Base-by-base conservation (phyloP, 805 yeast species). In the Candida ficus region DNA sequence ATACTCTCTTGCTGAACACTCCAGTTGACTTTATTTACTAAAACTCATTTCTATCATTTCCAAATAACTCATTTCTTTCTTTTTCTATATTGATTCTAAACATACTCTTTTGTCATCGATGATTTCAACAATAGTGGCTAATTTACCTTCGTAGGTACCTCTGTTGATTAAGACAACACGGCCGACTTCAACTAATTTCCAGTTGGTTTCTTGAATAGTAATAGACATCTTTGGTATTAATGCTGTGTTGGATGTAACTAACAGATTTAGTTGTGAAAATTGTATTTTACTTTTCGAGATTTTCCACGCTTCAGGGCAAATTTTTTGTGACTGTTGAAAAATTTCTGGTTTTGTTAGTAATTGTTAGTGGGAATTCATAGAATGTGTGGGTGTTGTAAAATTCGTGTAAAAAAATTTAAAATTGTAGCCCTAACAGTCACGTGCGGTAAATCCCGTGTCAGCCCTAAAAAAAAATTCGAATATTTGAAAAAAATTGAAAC, bases 151-250 rank as follows among this genome's bases (percentile, higher is more conserved):
- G 61, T 62, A 64, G 52, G 70, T 67, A 64, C 87, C 86, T 73
- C 83, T 78, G 83, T 80, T 78, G 68, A 91, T 69, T 67, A 91
- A 83, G 71, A 90, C 96, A 69, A 93, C 86, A 79, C 99, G 96
- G 73, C 99, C 99, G 68, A 90, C 86, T 81, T 91, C 96, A 71
- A 93, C 99, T 68, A 80, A 81, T 86, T 96, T 88, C 98, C 98
- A 93, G 91, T 86, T 86, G 71, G 95, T 78, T 70, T 95, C 86
- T 78, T 87, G 84, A 72, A 93, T 93, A 69, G 84, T 72, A 68
- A 78, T 63, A 61, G 86, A 78, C 86, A 80, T 78, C 64, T 61
- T 64, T 58, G 44, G 33, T 51, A 41, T 39, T 41, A 33, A 32
- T 39, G 43, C 34, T 35, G 40, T 31, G n/a, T 32, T 33, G 40